Base-by-base conservation (phyloP, 192 early-diverging fungal species). In the Obelidium mucronatum region DNA sequence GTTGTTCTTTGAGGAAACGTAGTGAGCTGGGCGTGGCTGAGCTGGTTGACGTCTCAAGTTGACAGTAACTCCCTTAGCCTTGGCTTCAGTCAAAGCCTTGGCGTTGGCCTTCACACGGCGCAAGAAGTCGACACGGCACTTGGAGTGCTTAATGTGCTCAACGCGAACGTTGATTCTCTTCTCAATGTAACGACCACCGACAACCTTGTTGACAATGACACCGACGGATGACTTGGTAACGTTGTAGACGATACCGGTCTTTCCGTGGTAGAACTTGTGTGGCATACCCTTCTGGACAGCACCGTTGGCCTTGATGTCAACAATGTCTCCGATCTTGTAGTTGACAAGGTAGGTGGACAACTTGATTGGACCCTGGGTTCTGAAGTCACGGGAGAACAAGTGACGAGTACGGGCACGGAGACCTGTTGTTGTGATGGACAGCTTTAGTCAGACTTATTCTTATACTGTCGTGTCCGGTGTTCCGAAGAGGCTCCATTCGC, bases 221-320 rank as follows among this genome's bases (percentile, higher is more conserved):
- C 97, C 97, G 74, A 99, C 96, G 71, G 97, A 90, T 75, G 94
- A 92, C 93, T 98, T 98, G 92, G 97, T 97, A 28, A 99, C 97
- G 91, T 99, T 99, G 94, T 95, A 99, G 83, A 99, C 90, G 83
- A 99, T 92, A 79, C 97, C 97, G 76, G 96, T 99, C 82, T 94
- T 94, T 74, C 93, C 96, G 88, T 99, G 97, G 92, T 99, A 99
- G 93, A 92, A 99, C 92, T 98, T 99, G 94, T 99, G 97, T 79
- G 97, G 97, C 93, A 99, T 93, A 87, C 97, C 97, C 92, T 97
- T 96, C 89, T 99, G 97, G 85, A 97, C 85, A 78, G 97, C 96
- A 87, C 93, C 96, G 89, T 98, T 96, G 73, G 94, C 96, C 92
- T 97, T 97, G 89, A 99, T 95, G 87, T 99, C 97, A 73, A 98